Evolutionary conservation across 2,329 filamentous ascomycete species (phyloP).

Genomic region (Incumbomyces lentus): DNA sequence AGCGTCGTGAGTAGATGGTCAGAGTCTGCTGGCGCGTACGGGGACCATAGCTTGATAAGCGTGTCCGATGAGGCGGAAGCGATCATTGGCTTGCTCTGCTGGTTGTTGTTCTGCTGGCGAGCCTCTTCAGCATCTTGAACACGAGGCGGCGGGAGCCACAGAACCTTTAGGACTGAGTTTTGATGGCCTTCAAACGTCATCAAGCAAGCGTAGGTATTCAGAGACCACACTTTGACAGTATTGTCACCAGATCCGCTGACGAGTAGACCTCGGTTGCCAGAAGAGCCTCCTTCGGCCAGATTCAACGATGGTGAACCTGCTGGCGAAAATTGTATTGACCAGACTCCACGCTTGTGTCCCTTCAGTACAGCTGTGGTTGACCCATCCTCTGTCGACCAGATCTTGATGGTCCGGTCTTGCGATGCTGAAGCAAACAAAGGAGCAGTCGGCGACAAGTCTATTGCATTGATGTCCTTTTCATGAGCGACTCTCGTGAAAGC

Average conservation of each 20-base stretch:
- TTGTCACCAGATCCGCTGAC: conserved; percentile 93
- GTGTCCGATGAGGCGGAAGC: conserved; percentile 88
- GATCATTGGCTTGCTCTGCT: conserved; percentile 33
- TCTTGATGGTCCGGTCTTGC: conserved; percentile 93
- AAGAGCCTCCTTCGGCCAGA: conserved; percentile 60
- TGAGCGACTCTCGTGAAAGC: conserved; percentile 88
- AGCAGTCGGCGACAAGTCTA: conserved; percentile 65
- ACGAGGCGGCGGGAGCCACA: conserved; percentile 59
- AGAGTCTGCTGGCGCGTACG: conserved; percentile 37
- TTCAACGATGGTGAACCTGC: conserved; percentile 63
- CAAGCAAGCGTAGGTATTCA: conserved; percentile 84
- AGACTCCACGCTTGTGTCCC: conserved; percentile 89
- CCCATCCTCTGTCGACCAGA: conserved; percentile 84
- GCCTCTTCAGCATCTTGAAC: conserved; percentile 27
- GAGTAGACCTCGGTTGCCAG: conserved; percentile 65
- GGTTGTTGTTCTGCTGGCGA: conserved; percentile 9
- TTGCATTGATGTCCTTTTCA: conserved; percentile 96
- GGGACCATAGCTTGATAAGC: conserved; percentile 93
- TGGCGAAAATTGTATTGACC: conserved; percentile 86
- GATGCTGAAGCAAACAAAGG: conserved; percentile 91
- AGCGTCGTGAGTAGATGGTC: conserved; percentile 82
- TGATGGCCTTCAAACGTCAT: conserved; percentile 93
- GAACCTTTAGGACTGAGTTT: conserved; percentile 86
- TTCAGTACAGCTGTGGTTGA: conserved; percentile 83
- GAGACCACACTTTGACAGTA: conserved; percentile 88